A percentile compares a stretch with the other conserved stretches of the same genome.
These are phyloP conservation scores for Casuarina cunninghamiana DNA, from an alignment of 306 rosid species.

Conservation along the genomic window DNA sequence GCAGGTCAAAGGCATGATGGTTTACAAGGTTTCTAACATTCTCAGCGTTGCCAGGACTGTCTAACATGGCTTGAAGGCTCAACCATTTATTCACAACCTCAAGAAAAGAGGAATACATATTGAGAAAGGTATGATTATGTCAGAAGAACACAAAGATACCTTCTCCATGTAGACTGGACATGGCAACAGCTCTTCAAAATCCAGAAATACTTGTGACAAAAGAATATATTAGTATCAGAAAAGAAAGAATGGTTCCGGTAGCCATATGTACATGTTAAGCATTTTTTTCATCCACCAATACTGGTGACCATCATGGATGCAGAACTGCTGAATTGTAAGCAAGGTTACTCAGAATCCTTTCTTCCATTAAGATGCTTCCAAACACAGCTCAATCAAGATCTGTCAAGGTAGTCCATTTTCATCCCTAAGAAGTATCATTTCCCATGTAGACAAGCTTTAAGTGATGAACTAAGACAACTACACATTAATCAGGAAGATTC, in stretches of 20 bases:
- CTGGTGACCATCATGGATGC: not conserved
- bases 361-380: not conserved
- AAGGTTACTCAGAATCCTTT: not conserved
- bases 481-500: not conserved
- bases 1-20: slow-evolving; percentile 89
- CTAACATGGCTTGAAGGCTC: slow-evolving; percentile 92
- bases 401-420: not conserved
- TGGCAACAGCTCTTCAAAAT: not conserved
- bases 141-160: not conserved
- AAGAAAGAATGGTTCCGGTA: not conserved
- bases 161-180: not conserved
- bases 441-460: not conserved
- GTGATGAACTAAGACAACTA: not conserved
- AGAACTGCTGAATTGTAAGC: not conserved
- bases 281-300: not conserved
- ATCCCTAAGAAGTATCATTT: not conserved
- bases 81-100: slow-evolving; percentile 98
- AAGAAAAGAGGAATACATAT: slow-evolving; percentile 1
- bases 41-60: slow-evolving; percentile 78
- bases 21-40: slow-evolving; percentile 67
- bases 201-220: not conserved
- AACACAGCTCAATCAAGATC: not conserved
- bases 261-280: not conserved
- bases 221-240: not conserved
- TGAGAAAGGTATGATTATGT: slow-evolving; percentile 7